phyloP scores from a whole-genome alignment of 768 basidiomycete genomes.

The Panaeolus cyanescens region DNA sequence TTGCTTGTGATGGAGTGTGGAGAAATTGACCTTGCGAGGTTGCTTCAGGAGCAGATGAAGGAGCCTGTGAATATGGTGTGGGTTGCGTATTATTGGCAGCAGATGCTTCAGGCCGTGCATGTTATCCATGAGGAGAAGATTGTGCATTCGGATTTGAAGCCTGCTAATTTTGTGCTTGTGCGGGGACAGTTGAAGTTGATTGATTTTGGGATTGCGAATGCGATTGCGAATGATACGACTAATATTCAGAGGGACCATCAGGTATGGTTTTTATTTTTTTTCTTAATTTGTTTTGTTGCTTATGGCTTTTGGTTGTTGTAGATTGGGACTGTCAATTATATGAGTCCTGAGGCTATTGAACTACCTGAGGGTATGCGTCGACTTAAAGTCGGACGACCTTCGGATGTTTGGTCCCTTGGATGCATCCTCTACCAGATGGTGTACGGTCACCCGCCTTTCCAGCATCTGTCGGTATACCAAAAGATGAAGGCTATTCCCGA shows the following conservation, averaged over 20 bases:
- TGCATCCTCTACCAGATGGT: constrained; percentile 99
- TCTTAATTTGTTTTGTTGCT: not conserved
- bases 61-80: constrained; percentile 91
- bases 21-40: constrained; percentile 85
- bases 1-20: constrained; percentile 97
- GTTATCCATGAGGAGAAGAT: constrained; percentile 98
- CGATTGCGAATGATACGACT: constrained; percentile 97
- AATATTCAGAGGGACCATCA: constrained; percentile 97
- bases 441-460: constrained; percentile 92
- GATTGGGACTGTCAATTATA: constrained; percentile 98
- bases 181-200: constrained; percentile 95
- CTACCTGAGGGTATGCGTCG: constrained; percentile 83
- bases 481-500: constrained; percentile 97
- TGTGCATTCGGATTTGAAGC: constrained; percentile 97
- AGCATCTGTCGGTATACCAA: constrained; percentile 76
- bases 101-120: constrained; percentile 99
- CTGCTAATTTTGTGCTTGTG: constrained; percentile 97
- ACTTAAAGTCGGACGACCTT: constrained; percentile 92
- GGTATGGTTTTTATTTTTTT: constrained; percentile 39
- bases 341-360: constrained; percentile 98
- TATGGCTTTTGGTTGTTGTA: constrained; percentile 32
- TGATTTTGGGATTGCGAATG: constrained; percentile 99
- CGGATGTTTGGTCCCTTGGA: constrained; percentile 97
- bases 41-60: constrained; percentile 83
- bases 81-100: constrained; percentile 96